These are phyloP conservation scores for Bipolaris cookei DNA, from an alignment of 2,329 filamentous ascomycete genomes.

Conservation along the genomic window DNA sequence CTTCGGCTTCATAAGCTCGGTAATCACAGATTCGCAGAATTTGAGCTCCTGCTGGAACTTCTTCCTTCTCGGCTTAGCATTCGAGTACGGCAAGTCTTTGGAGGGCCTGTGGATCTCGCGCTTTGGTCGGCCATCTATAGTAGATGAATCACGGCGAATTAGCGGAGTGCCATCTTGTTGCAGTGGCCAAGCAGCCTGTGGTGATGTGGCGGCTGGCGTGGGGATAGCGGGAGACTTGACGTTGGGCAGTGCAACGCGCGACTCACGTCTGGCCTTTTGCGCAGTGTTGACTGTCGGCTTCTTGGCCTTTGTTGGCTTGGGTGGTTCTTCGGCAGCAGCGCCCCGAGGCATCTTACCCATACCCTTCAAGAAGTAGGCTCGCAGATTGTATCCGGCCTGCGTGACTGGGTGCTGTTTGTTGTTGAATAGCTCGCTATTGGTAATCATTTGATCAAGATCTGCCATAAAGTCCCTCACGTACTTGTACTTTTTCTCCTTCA, in stretches of 20 bases:
- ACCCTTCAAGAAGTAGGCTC: slow-evolving; percentile 65
- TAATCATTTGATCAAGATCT: slow-evolving; percentile 78
- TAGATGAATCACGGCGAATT: slow-evolving; percentile 84
- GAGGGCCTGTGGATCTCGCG: slow-evolving; percentile 89
- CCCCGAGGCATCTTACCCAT: slow-evolving; percentile 65
- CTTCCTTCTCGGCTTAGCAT: slow-evolving; percentile 85
- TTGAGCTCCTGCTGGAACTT: slow-evolving; percentile 86
- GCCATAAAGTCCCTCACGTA: slow-evolving; percentile 74
- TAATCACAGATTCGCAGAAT: slow-evolving; percentile 83
- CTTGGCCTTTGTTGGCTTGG: slow-evolving; percentile 63
- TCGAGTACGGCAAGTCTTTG: slow-evolving; percentile 87
- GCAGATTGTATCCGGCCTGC: slow-evolving; percentile 66
- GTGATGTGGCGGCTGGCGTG: slow-evolving; percentile 50
- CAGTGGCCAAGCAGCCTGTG: slow-evolving; percentile 70
- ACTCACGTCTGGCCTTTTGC: slow-evolving; percentile 56
- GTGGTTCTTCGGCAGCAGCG: slow-evolving; percentile 58
- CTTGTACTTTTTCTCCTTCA: slow-evolving; percentile 73
- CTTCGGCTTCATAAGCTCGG: slow-evolving; percentile 77
- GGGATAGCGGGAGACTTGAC: slow-evolving; percentile 54
- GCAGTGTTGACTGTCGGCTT: slow-evolving; percentile 42
- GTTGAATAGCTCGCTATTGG: slow-evolving; percentile 84
- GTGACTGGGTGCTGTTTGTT: slow-evolving; percentile 78
- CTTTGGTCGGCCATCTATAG: slow-evolving; percentile 82
- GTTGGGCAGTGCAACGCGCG: slow-evolving; percentile 50
- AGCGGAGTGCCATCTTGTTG: slow-evolving; percentile 78